phyloP scores from a whole-genome alignment of 805 yeast genomes.

The Ogataea chonburiensis region DNA sequence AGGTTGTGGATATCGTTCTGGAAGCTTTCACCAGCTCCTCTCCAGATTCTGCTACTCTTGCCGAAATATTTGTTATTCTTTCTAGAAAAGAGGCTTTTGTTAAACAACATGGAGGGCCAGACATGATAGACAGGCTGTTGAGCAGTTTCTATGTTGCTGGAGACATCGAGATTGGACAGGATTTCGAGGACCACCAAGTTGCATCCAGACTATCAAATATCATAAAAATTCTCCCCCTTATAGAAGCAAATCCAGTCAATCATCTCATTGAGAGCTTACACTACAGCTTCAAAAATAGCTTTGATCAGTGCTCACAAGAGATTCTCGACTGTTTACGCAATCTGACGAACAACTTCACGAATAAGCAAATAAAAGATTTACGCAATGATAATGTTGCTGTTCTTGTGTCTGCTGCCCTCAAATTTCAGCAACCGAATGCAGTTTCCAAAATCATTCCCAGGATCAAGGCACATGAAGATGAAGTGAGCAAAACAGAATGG shows the following conservation, averaged over 20 bases:
- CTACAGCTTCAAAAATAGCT: constrained; percentile 30
- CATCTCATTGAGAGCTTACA: constrained; percentile 29
- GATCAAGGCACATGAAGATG: constrained; percentile 13
- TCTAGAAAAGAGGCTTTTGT: no score
- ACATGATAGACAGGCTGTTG: constrained; percentile 18
- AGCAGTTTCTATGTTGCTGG: constrained; percentile 29
- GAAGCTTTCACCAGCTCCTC: constrained; percentile 34
- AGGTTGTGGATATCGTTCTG: constrained; percentile 29
- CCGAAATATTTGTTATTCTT: no score
- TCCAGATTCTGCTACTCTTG: constrained; percentile 31
- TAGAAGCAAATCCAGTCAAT: no score
- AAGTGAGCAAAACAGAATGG: constrained; percentile 27
- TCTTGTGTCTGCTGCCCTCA: constrained; percentile 26
- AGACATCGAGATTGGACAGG: constrained; percentile 29
- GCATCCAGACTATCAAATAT: constrained; percentile 20
- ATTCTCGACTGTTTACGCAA: constrained; percentile 23
- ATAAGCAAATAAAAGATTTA: no score
- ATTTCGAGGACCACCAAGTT: constrained; percentile 30
- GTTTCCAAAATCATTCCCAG: constrained; percentile 21
- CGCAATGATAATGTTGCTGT: constrained; percentile 31
- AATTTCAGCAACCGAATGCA: constrained; percentile 18
- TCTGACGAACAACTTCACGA: no score
- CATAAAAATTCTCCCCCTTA: constrained; percentile 18
- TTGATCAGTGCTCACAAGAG: constrained; percentile 24
- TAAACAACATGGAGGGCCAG: constrained; percentile 11